phyloP scores from a whole-genome alignment of 805 yeast genomes.

The Metschnikowia colocasiae region DNA sequence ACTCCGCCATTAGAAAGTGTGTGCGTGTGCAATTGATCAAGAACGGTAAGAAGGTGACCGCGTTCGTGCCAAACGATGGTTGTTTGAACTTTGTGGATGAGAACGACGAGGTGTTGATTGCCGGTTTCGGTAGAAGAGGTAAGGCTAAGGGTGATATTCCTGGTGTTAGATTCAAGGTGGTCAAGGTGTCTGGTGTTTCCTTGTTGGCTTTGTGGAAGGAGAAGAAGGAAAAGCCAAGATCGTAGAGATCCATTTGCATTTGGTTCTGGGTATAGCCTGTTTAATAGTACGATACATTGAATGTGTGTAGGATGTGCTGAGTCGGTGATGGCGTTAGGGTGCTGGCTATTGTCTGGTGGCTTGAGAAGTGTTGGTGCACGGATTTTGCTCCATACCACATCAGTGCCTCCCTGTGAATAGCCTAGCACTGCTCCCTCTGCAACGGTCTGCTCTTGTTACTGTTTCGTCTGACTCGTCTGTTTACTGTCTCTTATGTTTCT shows the following conservation, averaged over 20 bases:
- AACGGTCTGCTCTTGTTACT: no score
- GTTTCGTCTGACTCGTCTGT: no score
- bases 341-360: no score
- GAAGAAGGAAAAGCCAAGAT: conserved; percentile 99
- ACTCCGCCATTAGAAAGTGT: conserved; percentile 99
- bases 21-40: conserved; percentile 99
- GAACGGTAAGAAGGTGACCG: conserved; percentile 99
- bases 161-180: conserved; percentile 99
- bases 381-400: no score
- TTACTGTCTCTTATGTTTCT: no score
- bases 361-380: no score
- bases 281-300: conserved; percentile 19
- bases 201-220: conserved; percentile 99
- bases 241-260: conserved; percentile 48
- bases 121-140: conserved; percentile 99
- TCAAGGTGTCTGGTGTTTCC: conserved; percentile 99
- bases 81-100: conserved; percentile 99
- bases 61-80: conserved; percentile 99
- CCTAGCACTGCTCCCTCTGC: no score
- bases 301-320: no score
- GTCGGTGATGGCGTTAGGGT: no score
- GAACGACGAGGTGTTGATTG: conserved; percentile 98
- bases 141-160: conserved; percentile 99
- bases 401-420: no score
- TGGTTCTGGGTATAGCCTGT: conserved; percentile 16